phyloP scores from a whole-genome alignment of 2,329 filamentous ascomycete genomes.

The Arthrobotrys iridis region DNA sequence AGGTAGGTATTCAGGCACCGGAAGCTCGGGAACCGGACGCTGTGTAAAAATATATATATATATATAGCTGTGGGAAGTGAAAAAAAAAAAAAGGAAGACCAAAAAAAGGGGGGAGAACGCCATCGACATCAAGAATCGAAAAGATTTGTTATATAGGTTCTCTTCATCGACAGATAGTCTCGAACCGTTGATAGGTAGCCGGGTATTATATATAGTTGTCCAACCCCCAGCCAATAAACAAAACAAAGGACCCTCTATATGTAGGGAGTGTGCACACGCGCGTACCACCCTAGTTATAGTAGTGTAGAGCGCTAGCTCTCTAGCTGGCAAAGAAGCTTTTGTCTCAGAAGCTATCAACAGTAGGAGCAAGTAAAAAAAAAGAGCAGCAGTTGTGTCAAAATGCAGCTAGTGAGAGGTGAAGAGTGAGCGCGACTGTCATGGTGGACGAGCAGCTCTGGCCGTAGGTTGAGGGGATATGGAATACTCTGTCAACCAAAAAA shows the following conservation, averaged over 20 bases:
- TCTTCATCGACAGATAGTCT: background rate
- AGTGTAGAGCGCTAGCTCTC: slow-evolving; percentile 2
- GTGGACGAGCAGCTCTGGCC: background rate
- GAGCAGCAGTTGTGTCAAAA: slow-evolving; percentile 7
- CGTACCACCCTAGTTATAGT: no score
- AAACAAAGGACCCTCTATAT: background rate
- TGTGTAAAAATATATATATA: no score
- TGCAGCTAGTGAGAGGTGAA: background rate
- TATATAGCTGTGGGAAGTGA: background rate
- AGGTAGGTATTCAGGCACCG: background rate
- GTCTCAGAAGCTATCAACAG: slow-evolving; percentile 24
- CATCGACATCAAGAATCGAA: background rate
- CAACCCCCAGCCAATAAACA: background rate
- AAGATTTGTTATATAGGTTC: background rate
- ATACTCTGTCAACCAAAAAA: background rate
- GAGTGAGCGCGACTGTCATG: background rate
- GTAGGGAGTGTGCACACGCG: background rate
- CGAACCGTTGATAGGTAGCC: no score
- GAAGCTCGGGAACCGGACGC: no score
- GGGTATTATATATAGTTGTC: background rate
- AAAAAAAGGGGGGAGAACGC: background rate
- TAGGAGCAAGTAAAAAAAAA: slow-evolving; percentile 1
- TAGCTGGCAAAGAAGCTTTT: slow-evolving; percentile 17
- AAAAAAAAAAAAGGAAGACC: background rate
- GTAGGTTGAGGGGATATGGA: slow-evolving; percentile 1